A percentile compares a stretch with the other conserved stretches of the same genome.
phyloP scores from a whole-genome alignment of 495 filamentous ascomycete species.

The Lentithecium fluviatile region DNA sequence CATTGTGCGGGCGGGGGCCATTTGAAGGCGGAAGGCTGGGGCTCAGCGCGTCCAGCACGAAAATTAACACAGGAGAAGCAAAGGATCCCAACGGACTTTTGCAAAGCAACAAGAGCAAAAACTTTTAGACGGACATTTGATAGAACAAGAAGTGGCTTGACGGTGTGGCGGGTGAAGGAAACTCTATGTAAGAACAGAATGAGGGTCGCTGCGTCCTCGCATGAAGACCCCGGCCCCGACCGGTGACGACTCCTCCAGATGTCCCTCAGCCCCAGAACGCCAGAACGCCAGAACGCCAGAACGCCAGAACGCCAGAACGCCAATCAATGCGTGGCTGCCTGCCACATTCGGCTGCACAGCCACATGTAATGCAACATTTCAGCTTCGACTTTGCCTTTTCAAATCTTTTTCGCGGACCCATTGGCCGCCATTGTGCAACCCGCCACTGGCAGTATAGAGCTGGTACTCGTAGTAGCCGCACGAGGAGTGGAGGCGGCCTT shows the following conservation, averaged over 20 bases:
- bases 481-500: neutral
- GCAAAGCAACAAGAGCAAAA: neutral
- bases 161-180: constrained; percentile 19
- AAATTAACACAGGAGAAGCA: neutral
- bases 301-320: neutral
- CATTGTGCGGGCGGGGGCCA: constrained; percentile 33
- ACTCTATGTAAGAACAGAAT: constrained; percentile 16
- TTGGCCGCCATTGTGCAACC: constrained; percentile 12
- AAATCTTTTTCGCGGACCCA: constrained; percentile 29
- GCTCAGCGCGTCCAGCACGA: neutral
- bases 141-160: constrained; percentile 18
- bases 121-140: constrained; percentile 12
- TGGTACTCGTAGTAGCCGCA: constrained; percentile 22
- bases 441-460: constrained; percentile 1
- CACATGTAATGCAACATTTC: neutral
- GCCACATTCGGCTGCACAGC: constrained; percentile 5
- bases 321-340: constrained; percentile 13
- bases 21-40: constrained; percentile 16
- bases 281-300: constrained; percentile 4
- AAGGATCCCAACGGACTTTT: constrained; percentile 5
- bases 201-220: neutral
- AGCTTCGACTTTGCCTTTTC: neutral
- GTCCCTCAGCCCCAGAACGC: neutral
- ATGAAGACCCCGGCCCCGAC: constrained; percentile 3
- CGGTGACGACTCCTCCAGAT: neutral